Conservation (phyloP, 2,329 filamentous ascomycete genomes). For the Macroventuria anomochaeta region DNA sequence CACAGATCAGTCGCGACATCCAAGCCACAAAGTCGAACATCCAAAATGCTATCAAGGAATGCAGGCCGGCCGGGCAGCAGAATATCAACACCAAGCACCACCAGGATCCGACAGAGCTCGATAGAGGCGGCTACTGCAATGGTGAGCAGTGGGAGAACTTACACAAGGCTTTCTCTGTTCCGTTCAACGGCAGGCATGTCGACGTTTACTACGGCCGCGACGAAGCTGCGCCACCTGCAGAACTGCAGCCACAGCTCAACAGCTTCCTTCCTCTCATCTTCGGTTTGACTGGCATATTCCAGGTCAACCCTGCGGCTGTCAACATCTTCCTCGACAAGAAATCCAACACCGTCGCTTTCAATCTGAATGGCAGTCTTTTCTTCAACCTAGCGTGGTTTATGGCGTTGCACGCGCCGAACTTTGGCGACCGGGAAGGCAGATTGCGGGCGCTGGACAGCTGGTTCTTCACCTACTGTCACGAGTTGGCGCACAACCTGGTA, state of each 20-base stretch:
- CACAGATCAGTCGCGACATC: slow-evolving; percentile 45
- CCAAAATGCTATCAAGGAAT: slow-evolving; percentile 47
- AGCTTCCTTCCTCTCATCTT: slow-evolving; percentile 46
- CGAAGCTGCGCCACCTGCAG: slow-evolving; percentile 35
- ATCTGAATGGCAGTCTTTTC: slow-evolving; percentile 84
- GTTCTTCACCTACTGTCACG: slow-evolving; percentile 96
- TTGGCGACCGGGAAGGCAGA: slow-evolving; percentile 35
- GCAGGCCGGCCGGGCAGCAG: slow-evolving; percentile 41
- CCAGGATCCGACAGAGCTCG: slow-evolving; percentile 47
- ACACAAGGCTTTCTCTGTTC: slow-evolving; percentile 46
- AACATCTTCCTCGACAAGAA: slow-evolving; percentile 87
- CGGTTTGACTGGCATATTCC: slow-evolving; percentile 60
- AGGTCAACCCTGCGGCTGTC: slow-evolving; percentile 69
- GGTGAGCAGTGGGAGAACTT: slow-evolving; percentile 48
- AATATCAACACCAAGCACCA: slow-evolving; percentile 45
- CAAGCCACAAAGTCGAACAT: slow-evolving; percentile 47
- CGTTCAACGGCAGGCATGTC: slow-evolving; percentile 42
- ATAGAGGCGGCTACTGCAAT: slow-evolving; percentile 48
- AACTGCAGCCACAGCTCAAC: slow-evolving; percentile 34
- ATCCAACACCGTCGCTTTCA: slow-evolving; percentile 90
- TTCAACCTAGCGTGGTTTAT: slow-evolving; percentile 91
- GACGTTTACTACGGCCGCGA: slow-evolving; percentile 46
- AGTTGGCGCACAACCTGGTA: slow-evolving; percentile 93
- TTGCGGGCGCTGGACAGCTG: slow-evolving; percentile 72
- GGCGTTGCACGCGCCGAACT: slow-evolving; percentile 67